phyloP scores from a whole-genome alignment of 768 basidiomycete species.

The Amyloporia xantha region DNA sequence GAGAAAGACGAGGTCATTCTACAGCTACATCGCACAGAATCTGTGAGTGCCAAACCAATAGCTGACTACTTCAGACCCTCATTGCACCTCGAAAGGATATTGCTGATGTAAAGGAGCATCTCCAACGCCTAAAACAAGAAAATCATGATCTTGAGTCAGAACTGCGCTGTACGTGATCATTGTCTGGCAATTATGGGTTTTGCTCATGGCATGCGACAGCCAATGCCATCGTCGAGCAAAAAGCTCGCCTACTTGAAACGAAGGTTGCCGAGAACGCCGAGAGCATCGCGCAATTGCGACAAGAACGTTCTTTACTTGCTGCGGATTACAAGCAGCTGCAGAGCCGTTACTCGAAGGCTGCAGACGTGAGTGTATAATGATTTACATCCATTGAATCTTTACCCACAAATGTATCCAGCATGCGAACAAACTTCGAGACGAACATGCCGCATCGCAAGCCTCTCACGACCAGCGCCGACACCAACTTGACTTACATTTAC shows the following conservation, averaged over 20 bases:
- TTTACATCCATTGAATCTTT: not conserved
- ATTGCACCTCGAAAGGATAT: conserved; percentile 51
- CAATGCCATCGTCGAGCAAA: conserved; percentile 66
- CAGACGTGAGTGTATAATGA: conserved; percentile 47
- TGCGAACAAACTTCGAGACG: conserved; percentile 54
- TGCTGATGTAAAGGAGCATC: conserved; percentile 64
- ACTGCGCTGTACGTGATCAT: conserved; percentile 48
- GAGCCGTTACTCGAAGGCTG: conserved; percentile 53
- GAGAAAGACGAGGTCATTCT: conserved; percentile 59
- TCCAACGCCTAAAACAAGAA: conserved; percentile 65
- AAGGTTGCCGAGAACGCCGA: conserved; percentile 64
- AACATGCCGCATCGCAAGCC: conserved; percentile 54
- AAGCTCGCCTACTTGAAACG: conserved; percentile 58
- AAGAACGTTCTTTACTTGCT: conserved; percentile 66
- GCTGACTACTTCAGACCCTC: conserved; percentile 2
- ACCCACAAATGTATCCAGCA: conserved; percentile 32
- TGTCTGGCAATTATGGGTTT: too few species aligned
- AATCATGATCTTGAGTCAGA: conserved; percentile 70
- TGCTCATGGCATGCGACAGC: conserved; percentile 36
- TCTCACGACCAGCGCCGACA: conserved; percentile 68
- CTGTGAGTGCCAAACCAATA: conserved; percentile 39
- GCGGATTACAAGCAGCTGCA: conserved; percentile 71
- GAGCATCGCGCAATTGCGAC: conserved; percentile 67
- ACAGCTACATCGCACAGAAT: conserved; percentile 66
- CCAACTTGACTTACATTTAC: conserved; percentile 62